Evolutionary conservation across 2,329 filamentous ascomycete species (phyloP).

Genomic region (Juglanconis juglandina): DNA sequence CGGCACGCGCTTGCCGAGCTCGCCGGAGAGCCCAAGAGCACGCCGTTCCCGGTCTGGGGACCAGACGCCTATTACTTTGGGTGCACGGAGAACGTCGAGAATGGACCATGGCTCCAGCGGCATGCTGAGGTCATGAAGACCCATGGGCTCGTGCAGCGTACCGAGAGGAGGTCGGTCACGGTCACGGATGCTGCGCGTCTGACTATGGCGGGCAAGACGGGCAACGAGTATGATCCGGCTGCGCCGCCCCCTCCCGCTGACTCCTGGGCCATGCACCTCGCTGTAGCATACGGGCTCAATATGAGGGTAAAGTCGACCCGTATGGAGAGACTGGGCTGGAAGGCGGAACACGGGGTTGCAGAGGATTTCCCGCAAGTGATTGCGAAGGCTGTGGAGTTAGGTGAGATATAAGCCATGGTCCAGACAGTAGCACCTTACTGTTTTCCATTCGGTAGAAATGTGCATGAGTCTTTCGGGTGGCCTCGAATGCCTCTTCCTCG

Average conservation of each 20-base stretch:
- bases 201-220: not conserved
- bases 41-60: slow-evolving; percentile 15
- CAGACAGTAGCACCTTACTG: too few relatives aligned
- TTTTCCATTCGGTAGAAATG: too few relatives aligned
- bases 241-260: slow-evolving; percentile 5
- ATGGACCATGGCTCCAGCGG: not conserved
- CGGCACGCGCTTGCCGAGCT: slow-evolving; percentile 11
- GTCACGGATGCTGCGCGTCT: slow-evolving; percentile 1
- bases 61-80: slow-evolving; percentile 20
- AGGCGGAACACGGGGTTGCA: not conserved
- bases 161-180: slow-evolving; percentile 11
- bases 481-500: too few relatives aligned
- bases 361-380: not conserved
- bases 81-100: slow-evolving; percentile 4
- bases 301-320: slow-evolving; percentile 1
- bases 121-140: slow-evolving; percentile 6
- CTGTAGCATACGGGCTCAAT: slow-evolving; percentile 1
- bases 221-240: slow-evolving; percentile 7
- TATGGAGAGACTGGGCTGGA: slow-evolving; percentile 2
- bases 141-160: slow-evolving; percentile 9
- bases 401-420: not conserved
- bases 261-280: slow-evolving; percentile 6
- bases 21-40: not conserved
- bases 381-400: not conserved
- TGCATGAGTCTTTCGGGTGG: too few relatives aligned